A percentile compares a stretch with the other conserved stretches of the same genome.
These are phyloP conservation scores for Catunica adiposa DNA, from an alignment of 2,329 filamentous ascomycete species.

Conservation along the genomic window DNA sequence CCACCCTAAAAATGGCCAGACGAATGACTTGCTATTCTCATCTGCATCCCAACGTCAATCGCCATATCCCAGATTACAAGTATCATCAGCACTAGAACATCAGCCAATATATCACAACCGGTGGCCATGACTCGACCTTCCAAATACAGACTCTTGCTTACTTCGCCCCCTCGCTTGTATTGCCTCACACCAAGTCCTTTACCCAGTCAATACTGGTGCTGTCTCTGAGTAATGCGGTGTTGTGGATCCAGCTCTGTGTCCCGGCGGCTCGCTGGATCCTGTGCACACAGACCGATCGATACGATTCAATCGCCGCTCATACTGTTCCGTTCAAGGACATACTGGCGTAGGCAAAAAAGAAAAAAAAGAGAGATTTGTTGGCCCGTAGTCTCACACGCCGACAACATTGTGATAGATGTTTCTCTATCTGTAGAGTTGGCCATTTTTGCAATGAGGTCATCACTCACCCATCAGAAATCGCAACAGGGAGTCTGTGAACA, in stretches of 20 bases:
- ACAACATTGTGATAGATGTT: no score
- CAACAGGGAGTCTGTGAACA: neutral
- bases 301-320: neutral
- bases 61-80: no score
- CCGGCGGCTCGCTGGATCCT: neutral
- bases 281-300: neutral
- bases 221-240: neutral
- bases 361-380: neutral
- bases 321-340: neutral
- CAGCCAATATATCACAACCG: neutral
- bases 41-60: neutral
- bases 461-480: neutral
- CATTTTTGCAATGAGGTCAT: neutral
- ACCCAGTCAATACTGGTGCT: neutral
- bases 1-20: neutral
- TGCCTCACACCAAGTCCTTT: slow-evolving; percentile 1
- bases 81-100: neutral
- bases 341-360: no score
- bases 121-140: neutral
- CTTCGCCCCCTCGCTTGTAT: neutral
- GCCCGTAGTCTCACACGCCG: neutral
- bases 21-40: neutral
- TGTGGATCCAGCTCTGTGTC: neutral
- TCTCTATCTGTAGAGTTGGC: neutral
- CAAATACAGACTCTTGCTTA: neutral